Percentiles rank a stretch among this genome's conserved stretches.
Evolutionary conservation across 164 flowering plant species (phyloP).

Genomic region (Vitis riparia): DNA sequence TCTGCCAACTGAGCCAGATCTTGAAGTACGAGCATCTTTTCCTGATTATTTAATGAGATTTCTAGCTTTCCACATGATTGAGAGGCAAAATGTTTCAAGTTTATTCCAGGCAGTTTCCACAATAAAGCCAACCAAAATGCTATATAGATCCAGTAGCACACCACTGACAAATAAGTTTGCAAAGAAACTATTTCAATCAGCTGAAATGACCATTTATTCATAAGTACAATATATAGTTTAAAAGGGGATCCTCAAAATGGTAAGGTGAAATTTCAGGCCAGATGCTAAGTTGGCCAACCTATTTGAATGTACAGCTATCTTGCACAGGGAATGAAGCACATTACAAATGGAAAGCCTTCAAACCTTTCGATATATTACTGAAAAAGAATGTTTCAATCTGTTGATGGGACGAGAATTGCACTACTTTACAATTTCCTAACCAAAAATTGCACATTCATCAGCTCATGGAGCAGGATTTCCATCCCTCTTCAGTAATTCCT

Average conservation of each 20-base stretch:
- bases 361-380: neutral
- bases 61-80: too few relatives aligned
- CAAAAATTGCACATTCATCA: slow-evolving; percentile 4
- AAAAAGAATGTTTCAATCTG: neutral
- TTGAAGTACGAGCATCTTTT: too few relatives aligned
- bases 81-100: too few relatives aligned
- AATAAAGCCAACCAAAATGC: too few relatives aligned
- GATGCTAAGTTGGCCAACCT: neutral
- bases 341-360: neutral
- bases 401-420: neutral
- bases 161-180: too few relatives aligned
- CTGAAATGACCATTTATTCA: neutral
- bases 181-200: too few relatives aligned
- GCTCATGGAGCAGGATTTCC: slow-evolving; percentile 35
- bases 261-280: neutral
- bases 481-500: slow-evolving; percentile 61
- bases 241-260: neutral
- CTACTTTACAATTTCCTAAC: slow-evolving; percentile 33
- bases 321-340: neutral
- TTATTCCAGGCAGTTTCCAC: too few relatives aligned
- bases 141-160: too few relatives aligned
- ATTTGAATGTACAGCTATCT: slow-evolving; percentile 11
- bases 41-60: too few relatives aligned
- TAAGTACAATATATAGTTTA: neutral
- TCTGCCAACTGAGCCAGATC: too few relatives aligned